These are phyloP conservation scores for Puccinia polysora DNA, from an alignment of 1,284 basidiomycete species.

Conservation along the genomic window DNA sequence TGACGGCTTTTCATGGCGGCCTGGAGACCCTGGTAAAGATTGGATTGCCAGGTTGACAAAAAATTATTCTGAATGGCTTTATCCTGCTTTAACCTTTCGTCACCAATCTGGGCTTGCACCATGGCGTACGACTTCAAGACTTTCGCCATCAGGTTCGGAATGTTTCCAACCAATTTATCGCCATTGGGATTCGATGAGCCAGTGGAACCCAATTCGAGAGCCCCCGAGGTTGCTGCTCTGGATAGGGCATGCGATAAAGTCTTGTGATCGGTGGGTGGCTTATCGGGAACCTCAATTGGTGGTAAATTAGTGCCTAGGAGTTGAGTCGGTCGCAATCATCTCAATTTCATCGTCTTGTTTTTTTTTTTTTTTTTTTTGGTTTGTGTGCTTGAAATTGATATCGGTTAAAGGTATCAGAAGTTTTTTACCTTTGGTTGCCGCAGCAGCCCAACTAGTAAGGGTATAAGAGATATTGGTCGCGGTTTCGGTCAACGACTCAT, in stretches of 20 bases:
- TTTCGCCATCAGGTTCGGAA: slow-evolving; percentile 66
- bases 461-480: slow-evolving; percentile 63
- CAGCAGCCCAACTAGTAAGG: slow-evolving; percentile 79
- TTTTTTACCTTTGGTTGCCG: slow-evolving; percentile 65
- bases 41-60: slow-evolving; percentile 85
- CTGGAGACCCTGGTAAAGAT: slow-evolving; percentile 70
- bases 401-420: neutral
- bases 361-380: no score
- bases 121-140: slow-evolving; percentile 73
- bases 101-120: slow-evolving; percentile 83
- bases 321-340: slow-evolving; percentile 57
- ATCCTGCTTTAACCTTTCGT: slow-evolving; percentile 78
- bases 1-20: slow-evolving; percentile 85
- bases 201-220: slow-evolving; percentile 58
- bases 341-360: slow-evolving; percentile 68
- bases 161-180: slow-evolving; percentile 55
- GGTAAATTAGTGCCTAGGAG: slow-evolving; percentile 29
- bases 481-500: slow-evolving; percentile 58
- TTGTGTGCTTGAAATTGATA: neutral
- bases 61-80: slow-evolving; percentile 68
- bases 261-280: slow-evolving; percentile 68
- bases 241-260: slow-evolving; percentile 90
- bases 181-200: slow-evolving; percentile 13
- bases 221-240: slow-evolving; percentile 71
- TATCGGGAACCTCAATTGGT: slow-evolving; percentile 52